Evolutionary conservation across 148 eudicot species (phyloP).

Genomic region (Tetragonia tetragonoides): DNA sequence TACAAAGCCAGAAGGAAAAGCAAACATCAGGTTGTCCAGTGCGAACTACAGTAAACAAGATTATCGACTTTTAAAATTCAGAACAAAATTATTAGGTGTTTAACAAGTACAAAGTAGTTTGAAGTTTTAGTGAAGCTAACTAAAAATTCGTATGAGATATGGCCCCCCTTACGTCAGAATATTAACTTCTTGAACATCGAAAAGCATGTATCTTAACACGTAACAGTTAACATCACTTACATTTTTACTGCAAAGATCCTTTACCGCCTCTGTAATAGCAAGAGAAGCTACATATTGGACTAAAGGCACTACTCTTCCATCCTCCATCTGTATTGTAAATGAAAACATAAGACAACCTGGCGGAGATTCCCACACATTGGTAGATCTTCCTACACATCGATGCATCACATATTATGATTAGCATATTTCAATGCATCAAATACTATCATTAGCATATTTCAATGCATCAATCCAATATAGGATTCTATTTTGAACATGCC

Average conservation of each 20-base stretch:
- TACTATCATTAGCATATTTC: not conserved
- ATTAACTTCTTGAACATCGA: not conserved
- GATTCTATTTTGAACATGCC: too few relatives aligned
- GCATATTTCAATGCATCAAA: not conserved
- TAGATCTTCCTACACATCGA: slow-evolving; percentile 62
- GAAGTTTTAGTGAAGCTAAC: not conserved
- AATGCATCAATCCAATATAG: too few relatives aligned
- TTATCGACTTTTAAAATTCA: not conserved
- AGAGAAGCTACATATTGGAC: slow-evolving; percentile 83
- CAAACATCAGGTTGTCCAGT: not conserved
- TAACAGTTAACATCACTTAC: too few relatives aligned
- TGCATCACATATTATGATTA: slow-evolving; percentile 4
- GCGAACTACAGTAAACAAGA: not conserved
- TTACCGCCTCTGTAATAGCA: slow-evolving; percentile 87
- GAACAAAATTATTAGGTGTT: too few relatives aligned
- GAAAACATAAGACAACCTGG: slow-evolving; percentile 81
- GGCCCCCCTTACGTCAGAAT: not conserved
- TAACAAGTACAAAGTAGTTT: too few relatives aligned
- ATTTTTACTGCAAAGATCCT: slow-evolving; percentile 43
- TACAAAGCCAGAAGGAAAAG: not conserved
- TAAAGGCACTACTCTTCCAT: slow-evolving; percentile 75
- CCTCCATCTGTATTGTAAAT: slow-evolving; percentile 79
- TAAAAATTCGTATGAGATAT: not conserved
- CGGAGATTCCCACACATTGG: slow-evolving; percentile 87
- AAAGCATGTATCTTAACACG: not conserved